phyloP scores from a whole-genome alignment of 75 land plant species.

The Pinus taeda region DNA sequence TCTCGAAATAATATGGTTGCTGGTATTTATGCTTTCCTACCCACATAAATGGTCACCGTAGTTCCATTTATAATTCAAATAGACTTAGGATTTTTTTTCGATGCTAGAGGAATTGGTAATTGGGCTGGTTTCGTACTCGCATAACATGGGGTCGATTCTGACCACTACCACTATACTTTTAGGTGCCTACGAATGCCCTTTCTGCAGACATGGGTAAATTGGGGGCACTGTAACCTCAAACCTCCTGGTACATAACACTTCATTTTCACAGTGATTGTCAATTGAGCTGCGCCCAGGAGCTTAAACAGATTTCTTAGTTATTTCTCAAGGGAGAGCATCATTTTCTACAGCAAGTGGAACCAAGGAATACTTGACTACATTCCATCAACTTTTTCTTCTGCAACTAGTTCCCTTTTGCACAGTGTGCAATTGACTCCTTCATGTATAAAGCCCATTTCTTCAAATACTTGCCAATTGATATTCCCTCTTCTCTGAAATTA shows the following conservation, averaged over 20 bases:
- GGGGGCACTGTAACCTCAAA: too few species aligned
- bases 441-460: conserved; percentile 16
- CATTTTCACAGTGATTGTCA: too few species aligned
- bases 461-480: conserved; percentile 21
- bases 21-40: conserved; percentile 58
- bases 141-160: too few species aligned
- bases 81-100: conserved; percentile 4
- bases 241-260: too few species aligned
- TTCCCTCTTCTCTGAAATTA: conserved; percentile 18
- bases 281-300: too few species aligned
- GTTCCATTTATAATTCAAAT: conserved; percentile 71
- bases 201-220: too few species aligned
- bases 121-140: too few species aligned
- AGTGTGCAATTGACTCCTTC: conserved; percentile 7
- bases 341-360: conserved; percentile 52
- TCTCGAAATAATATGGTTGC: background rate
- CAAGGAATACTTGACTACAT: conserved; percentile 54
- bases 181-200: too few species aligned
- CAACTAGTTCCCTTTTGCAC: conserved; percentile 33
- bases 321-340: conserved; percentile 52
- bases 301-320: conserved; percentile 51
- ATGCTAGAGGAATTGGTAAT: too few species aligned
- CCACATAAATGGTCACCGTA: conserved; percentile 46
- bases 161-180: too few species aligned
- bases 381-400: conserved; percentile 43